Percentiles rank a stretch among this genome's conserved stretches.
Evolutionary conservation across 1,284 basidiomycete genomes (phyloP).

Genomic region (Ustilago bromivora): DNA sequence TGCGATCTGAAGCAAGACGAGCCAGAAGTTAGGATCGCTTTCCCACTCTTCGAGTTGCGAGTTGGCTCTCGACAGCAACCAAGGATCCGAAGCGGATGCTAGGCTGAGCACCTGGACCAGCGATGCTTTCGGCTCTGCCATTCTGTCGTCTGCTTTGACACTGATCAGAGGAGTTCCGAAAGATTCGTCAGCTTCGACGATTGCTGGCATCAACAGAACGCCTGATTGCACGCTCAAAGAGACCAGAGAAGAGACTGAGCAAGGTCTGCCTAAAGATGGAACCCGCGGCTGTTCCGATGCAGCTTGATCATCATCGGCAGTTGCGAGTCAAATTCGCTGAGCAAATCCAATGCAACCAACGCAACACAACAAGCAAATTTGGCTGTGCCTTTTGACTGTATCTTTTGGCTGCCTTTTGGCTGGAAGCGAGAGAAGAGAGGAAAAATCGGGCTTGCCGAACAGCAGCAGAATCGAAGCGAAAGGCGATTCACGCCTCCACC

Average conservation of each 20-base stretch:
- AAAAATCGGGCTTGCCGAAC: constrained; percentile 19
- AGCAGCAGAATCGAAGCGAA: background rate
- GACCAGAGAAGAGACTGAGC: background rate
- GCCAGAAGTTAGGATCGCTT: constrained; percentile 56
- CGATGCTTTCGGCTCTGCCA: constrained; percentile 34
- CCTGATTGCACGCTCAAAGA: too few relatives aligned
- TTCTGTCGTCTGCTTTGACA: background rate
- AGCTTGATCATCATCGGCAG: background rate
- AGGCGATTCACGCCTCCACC: constrained; percentile 16
- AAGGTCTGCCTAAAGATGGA: background rate
- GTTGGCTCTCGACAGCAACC: constrained; percentile 36
- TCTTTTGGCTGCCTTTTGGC: background rate
- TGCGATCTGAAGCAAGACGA: constrained; percentile 59
- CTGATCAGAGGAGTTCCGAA: background rate
- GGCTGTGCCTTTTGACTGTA: constrained; percentile 5
- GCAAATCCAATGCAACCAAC: constrained; percentile 1
- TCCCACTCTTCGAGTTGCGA: constrained; percentile 61
- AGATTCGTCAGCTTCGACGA: background rate
- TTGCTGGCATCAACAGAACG: background rate
- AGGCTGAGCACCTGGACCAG: constrained; percentile 47
- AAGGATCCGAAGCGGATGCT: constrained; percentile 43
- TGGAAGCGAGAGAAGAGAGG: background rate
- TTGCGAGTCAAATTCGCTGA: background rate
- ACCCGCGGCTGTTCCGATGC: background rate
- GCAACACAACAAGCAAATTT: background rate